Conservation (phyloP, 305 asterid genomes). For the Petunia hybrid region DNA sequence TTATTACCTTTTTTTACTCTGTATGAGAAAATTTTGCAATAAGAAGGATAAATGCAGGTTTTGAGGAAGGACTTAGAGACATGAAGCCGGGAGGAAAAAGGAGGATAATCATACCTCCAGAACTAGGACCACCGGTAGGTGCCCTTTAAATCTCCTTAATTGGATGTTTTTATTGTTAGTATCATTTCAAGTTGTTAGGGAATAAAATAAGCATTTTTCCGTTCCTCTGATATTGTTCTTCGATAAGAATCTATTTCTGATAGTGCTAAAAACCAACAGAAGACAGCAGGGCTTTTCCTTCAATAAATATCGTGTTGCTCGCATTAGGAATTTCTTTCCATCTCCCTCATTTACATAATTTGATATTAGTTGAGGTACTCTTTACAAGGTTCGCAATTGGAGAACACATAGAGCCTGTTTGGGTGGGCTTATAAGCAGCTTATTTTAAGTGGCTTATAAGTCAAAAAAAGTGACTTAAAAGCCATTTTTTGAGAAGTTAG, state of each 20-base stretch:
- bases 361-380: constrained; percentile 5
- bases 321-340: background rate
- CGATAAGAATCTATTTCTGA: constrained; percentile 16
- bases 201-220: constrained; percentile 24
- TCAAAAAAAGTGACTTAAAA: too few species aligned
- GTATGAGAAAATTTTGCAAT: constrained; percentile 4
- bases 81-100: constrained; percentile 97
- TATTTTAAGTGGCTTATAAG: too few species aligned
- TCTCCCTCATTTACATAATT: constrained; percentile 1
- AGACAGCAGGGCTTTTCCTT: background rate
- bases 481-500: too few species aligned
- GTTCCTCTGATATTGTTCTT: constrained; percentile 5
- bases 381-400: background rate
- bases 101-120: constrained; percentile 93
- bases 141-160: constrained; percentile 19
- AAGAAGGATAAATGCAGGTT: constrained; percentile 56
- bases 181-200: background rate
- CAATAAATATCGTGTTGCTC: background rate
- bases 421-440: too few species aligned
- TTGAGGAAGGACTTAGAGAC: constrained; percentile 94
- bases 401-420: background rate
- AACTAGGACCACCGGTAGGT: constrained; percentile 97
- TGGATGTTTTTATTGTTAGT: background rate
- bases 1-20: constrained; percentile 26
- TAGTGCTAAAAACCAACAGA: constrained; percentile 11